Conservation (phyloP, 306 rosid species). For the Dalbergia cultrata region DNA sequence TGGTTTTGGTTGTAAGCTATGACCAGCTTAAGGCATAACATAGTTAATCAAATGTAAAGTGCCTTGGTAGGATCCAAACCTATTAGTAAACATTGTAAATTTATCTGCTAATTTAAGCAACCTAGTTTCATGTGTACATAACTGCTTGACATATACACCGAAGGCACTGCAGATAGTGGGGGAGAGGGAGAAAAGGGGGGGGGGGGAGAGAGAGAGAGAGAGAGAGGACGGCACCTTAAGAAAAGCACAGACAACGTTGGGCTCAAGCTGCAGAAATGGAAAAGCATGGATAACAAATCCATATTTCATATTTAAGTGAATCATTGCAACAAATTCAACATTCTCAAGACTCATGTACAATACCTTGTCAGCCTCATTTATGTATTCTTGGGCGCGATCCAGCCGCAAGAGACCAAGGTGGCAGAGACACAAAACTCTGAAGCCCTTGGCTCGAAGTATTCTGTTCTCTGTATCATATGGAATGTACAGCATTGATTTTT, state of each 20-base stretch:
- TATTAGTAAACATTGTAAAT: not conserved
- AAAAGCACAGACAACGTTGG: slow-evolving; percentile 83
- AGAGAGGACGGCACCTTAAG: slow-evolving; percentile 69
- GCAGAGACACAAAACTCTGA: slow-evolving; percentile 92
- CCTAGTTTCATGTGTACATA: not conserved
- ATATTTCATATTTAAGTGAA: slow-evolving; percentile 23
- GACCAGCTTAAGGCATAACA: slow-evolving; percentile 22
- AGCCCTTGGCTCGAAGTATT: slow-evolving; percentile 86
- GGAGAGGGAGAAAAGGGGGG: slow-evolving; percentile 23
- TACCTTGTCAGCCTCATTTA: slow-evolving; percentile 94
- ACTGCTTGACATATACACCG: not conserved
- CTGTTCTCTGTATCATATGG: slow-evolving; percentile 76
- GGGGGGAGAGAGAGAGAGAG: slow-evolving; percentile 27
- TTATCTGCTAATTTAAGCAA: slow-evolving; percentile 14
- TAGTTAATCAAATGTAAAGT: not conserved
- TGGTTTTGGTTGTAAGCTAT: slow-evolving; percentile 16
- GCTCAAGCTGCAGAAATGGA: slow-evolving; percentile 83
- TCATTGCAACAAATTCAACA: slow-evolving; percentile 33
- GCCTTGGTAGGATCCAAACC: slow-evolving; percentile 4
- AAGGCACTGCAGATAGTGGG: not conserved
- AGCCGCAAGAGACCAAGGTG: slow-evolving; percentile 82
- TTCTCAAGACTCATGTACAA: slow-evolving; percentile 10
- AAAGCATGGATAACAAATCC: slow-evolving; percentile 23
- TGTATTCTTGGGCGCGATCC: slow-evolving; percentile 92
- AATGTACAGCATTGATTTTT: slow-evolving; percentile 93